Base-by-base conservation (phyloP, 345 rosid genomes). In the Hibiscus tridactylites region DNA sequence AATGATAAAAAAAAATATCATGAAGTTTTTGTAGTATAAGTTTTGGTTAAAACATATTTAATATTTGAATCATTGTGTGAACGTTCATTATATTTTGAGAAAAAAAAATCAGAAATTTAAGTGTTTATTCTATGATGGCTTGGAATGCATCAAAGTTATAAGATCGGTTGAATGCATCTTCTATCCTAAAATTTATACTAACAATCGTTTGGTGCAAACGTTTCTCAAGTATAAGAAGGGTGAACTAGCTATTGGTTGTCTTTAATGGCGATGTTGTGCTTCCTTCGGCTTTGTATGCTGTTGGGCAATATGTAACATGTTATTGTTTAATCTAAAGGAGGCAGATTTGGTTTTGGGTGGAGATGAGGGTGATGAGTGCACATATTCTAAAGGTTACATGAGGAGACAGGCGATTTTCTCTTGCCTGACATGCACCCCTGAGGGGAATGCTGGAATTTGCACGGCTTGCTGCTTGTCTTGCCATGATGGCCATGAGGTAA, bases 341-440 rank as follows among this genome's bases (percentile, higher is more conserved):
- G 96, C 91, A 1, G 96, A 92, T 83, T 81, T 95, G 92, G 94
- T 92, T 77, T 74, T 95, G 94, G 99, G 99, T 71, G 98, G 97
- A 49, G 99, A 92, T 71, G 98, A 90, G 70, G 99, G 97, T 17
- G 91, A 90, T 70, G 97, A 88, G 75, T 95, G 99, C 79, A 92
- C 99, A 57, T 95, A 89, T 77, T 77, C 71, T 59, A 85, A 88
- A 73, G 98, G 98, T 46, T 89, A 89, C 79, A 81, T 90, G 91
- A 92, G 89, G 87, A 87, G 99, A 68, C 97, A 95, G 64, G 98
- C 98, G 9, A 86, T 95, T 60, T 95, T 95, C 81, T 95, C 97
- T 24, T 95, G 99, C 74, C 65, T 95, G 78, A 88, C 98, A n/a
- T 95, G 99, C 79, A 81, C 87, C 19, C 91, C 98, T 9, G 90